Conservation (phyloP, 2,329 filamentous ascomycete species). For the Atkinsonella hypoxylon region DNA sequence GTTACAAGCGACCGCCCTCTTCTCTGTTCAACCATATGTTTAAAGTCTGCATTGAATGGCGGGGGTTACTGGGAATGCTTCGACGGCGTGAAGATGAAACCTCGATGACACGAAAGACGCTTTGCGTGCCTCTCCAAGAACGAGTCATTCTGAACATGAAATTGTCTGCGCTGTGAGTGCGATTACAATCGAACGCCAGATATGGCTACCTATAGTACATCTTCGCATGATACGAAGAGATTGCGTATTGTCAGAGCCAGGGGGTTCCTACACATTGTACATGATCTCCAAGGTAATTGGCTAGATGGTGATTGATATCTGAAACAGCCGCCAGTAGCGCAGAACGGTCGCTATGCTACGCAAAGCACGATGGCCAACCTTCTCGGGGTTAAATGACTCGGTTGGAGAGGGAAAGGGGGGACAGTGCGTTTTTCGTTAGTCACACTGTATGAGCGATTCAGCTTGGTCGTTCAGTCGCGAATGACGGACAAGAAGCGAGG, state of each 20-base stretch:
- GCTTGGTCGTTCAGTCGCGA: too few species aligned
- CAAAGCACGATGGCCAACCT: neutral
- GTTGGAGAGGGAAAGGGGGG: too few species aligned
- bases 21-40: neutral
- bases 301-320: conserved; percentile 15
- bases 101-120: neutral
- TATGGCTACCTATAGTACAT: too few species aligned
- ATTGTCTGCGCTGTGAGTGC: neutral
- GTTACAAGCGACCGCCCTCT: neutral
- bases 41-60: too few species aligned
- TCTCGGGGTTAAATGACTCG: neutral
- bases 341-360: conserved; percentile 1
- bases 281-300: conserved; percentile 13
- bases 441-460: too few species aligned
- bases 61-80: too few species aligned
- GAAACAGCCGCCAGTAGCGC: conserved; percentile 24
- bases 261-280: conserved; percentile 7
- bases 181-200: neutral
- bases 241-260: conserved; percentile 6
- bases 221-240: neutral
- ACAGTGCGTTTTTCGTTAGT: too few species aligned
- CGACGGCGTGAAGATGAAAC: too few species aligned
- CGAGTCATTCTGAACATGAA: neutral
- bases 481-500: too few species aligned
- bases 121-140: neutral